These are phyloP conservation scores for Platanus orientalis DNA, from an alignment of 164 flowering plant species.

Conservation along the genomic window DNA sequence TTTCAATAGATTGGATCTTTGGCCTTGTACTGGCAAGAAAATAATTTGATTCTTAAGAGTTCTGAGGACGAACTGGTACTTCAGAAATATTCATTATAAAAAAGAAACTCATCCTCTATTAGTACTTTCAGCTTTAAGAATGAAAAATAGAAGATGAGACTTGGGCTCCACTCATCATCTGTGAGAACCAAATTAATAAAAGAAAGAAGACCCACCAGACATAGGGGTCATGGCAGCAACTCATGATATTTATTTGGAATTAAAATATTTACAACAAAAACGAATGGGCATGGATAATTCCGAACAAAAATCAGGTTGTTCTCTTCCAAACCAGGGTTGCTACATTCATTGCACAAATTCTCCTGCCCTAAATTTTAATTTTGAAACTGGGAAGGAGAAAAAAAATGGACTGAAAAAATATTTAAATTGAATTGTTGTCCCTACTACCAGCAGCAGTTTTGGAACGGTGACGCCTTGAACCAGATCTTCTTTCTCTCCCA, in stretches of 20 bases:
- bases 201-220: not conserved
- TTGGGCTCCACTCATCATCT: too few species aligned
- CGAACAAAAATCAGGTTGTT: too few species aligned
- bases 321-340: too few species aligned
- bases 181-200: too few species aligned
- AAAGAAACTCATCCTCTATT: too few species aligned
- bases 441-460: constrained; percentile 37
- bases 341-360: constrained; percentile 11
- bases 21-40: too few species aligned
- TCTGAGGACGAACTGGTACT: too few species aligned
- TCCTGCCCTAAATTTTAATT: constrained; percentile 16
- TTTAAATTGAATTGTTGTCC: constrained; percentile 30
- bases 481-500: constrained; percentile 48
- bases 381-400: constrained; percentile 2
- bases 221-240: not conserved
- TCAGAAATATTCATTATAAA: too few species aligned
- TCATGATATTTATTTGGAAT: constrained; percentile 15
- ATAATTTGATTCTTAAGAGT: too few species aligned
- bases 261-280: constrained; percentile 21
- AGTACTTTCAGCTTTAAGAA: too few species aligned
- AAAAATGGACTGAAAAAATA: constrained; percentile 6
- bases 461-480: constrained; percentile 62
- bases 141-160: too few species aligned
- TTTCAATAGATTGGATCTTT: too few species aligned
- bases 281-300: constrained; percentile 16